Base-by-base conservation (phyloP, 306 rosid species). In the Cicer judaicum region DNA sequence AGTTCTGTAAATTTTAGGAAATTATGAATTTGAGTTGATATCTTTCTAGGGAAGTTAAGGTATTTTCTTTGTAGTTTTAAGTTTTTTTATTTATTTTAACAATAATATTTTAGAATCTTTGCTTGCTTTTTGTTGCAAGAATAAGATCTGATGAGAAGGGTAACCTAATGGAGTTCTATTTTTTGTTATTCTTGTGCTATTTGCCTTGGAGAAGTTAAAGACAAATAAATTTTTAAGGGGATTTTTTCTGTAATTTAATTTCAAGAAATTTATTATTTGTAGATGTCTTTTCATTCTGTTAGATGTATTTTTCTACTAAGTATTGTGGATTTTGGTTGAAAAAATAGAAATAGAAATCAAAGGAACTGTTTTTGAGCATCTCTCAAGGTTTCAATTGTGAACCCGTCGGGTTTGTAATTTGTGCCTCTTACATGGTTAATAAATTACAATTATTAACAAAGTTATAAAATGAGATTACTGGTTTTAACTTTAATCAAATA, bases 111-210 rank as follows among this genome's bases (percentile, higher is more conserved):
- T 19, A 63, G 74, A 65, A 75, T 85, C 79, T 81, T 73, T 79
- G 79, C 60, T 86, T 92, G 79, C 61, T 75, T 53, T 6, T 68
- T 69, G 0, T 84, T 90, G 91, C 81, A 73, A 88, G 75, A 54
- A 75, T 73, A 48, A 74, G 34, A 29, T 29, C 34, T 29, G 34
- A 3, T 69, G 70, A 78, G 72, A 77, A 43, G 72, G 78, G 79
- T 59, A 64, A 72, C 49, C 18, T 50, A 78, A 65, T 75, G 62
- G 73, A 44, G 43, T 68, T 57, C 77, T 85, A 55, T 79, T 76
- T 74, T 78, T 53, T 80, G 39, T 46, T 86, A 87, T 84, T 87
- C 91, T 29, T 29, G 34, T 29, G 34, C 34, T 29, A 29, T 29
- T 29, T 29, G 5, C 34, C 34, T 3, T 29, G 34, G 34, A 29